A percentile compares a stretch with the other conserved stretches of the same genome.
These are phyloP conservation scores for Neurospora sublineolata DNA, from an alignment of 495 filamentous ascomycete species.

Conservation along the genomic window DNA sequence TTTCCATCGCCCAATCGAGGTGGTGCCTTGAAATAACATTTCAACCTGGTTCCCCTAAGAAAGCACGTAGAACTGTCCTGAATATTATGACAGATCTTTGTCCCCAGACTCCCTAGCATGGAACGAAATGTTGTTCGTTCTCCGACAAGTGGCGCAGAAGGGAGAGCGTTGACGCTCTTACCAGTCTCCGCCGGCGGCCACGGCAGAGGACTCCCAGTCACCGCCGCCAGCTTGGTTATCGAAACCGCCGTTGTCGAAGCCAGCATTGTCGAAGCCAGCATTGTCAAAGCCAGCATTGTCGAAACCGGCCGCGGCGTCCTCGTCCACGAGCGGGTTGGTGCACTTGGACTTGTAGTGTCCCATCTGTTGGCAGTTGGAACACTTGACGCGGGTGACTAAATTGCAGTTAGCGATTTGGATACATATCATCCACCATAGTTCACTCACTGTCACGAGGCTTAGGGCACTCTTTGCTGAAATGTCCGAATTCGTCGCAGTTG, in stretches of 20 bases:
- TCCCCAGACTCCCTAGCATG: not conserved
- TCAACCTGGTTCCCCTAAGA: not conserved
- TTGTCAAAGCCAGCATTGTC: not conserved
- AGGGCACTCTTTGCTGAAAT: constrained; percentile 61
- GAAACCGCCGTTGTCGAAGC: not conserved
- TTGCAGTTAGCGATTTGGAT: constrained; percentile 19
- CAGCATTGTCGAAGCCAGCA: not conserved
- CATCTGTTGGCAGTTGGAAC: constrained; percentile 63
- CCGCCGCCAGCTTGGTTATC: not conserved
- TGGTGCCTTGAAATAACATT: not conserved
- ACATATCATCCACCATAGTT: constrained; percentile 7
- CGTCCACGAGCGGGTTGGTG: constrained; percentile 32
- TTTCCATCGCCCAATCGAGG: not conserved
- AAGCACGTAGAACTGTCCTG: not conserved
- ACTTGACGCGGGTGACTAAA: constrained; percentile 53
- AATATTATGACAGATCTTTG: not conserved
- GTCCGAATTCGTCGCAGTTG: constrained; percentile 67
- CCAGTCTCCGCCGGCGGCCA: constrained; percentile 7
- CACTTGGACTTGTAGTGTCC: constrained; percentile 60
- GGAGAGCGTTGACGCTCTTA: not conserved
- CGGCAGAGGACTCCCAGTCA: not conserved
- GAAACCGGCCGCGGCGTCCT: constrained; percentile 16
- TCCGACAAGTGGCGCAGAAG: not conserved
- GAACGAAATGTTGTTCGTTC: not conserved
- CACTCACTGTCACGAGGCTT: constrained; percentile 59